These are phyloP conservation scores for Diplogelasinospora grovesii DNA, from an alignment of 495 filamentous ascomycete species.

Conservation along the genomic window DNA sequence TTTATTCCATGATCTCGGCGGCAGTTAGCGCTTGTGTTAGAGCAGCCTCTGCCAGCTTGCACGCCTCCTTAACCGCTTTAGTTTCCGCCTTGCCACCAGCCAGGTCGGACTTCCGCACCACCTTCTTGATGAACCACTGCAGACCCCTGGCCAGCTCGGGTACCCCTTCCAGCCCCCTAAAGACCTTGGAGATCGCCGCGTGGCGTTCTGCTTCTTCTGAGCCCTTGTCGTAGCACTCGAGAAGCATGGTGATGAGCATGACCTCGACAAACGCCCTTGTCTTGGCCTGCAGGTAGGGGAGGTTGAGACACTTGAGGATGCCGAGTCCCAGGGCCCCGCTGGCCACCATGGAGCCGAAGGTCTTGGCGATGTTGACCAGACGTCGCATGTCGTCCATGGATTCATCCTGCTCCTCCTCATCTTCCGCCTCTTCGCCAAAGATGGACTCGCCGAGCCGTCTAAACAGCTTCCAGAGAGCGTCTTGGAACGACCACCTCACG, in stretches of 20 bases:
- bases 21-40: constrained; percentile 43
- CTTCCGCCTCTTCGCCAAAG: constrained; percentile 49
- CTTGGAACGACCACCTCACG: constrained; percentile 76
- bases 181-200: constrained; percentile 55
- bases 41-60: constrained; percentile 54
- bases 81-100: constrained; percentile 53
- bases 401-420: constrained; percentile 43
- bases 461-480: constrained; percentile 81
- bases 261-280: constrained; percentile 73
- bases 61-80: constrained; percentile 62
- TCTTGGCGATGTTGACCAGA: constrained; percentile 82
- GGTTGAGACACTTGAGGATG: constrained; percentile 69
- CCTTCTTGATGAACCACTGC: constrained; percentile 71
- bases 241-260: constrained; percentile 66
- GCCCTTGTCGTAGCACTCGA: constrained; percentile 42
- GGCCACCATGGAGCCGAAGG: constrained; percentile 71
- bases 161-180: constrained; percentile 51
- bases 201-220: constrained; percentile 13
- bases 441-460: constrained; percentile 71
- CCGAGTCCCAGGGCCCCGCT: constrained; percentile 56
- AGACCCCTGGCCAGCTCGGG: constrained; percentile 62
- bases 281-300: constrained; percentile 68
- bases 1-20: no score
- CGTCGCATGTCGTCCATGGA: constrained; percentile 48
- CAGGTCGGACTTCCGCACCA: constrained; percentile 68